Base-by-base conservation (phyloP, 345 rosid species). In the Camelina hispida region DNA sequence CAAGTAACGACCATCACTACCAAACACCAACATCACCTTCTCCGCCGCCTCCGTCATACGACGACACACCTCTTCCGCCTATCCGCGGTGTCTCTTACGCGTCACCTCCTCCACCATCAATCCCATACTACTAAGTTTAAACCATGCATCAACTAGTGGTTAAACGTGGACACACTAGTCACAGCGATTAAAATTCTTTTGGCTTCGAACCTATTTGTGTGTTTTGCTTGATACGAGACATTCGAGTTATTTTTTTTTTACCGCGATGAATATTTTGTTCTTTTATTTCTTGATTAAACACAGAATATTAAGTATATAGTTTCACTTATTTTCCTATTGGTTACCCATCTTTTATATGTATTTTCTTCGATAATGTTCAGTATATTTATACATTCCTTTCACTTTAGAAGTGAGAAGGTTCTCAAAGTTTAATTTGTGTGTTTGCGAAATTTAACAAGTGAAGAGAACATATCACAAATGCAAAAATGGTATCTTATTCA, bases 101-200 rank as follows among this genome's bases (percentile, higher is more conserved):
- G 0, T 72, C 81, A 42, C 81, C 78, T 51, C 78, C 74, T 72
- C 81, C 78, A 38, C 81, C 81, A 42, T 72, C 74, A 66, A 66
- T 72, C 69, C 81, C 81, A 66, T 78, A 78, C 68, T 72, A 78
- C 64, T 76, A 69, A 69, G 58, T 51, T 61, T 0, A 66, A 47
- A 66, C 71, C 42, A 75, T 48, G 52, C 69, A 75, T 75, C 51
- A 42, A 42, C 68, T 77, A 65, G 67, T 77, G 63, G 38, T 53
- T 54, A 35, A 37, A 44, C 17, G 20, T 16, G 54, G 25, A 28
- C 30, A 38, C 74, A 52, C 62, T 68, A 75, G 74, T 75, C 74
- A 62, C 69, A 61, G 9, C 17, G 42, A 62, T 69, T 65, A 76
- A 20, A 22, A 76, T 76, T 76, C 70, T 69, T 76, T 69, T 76